Conservation (phyloP, 768 basidiomycete species). For the Gymnopilus dilepis region DNA sequence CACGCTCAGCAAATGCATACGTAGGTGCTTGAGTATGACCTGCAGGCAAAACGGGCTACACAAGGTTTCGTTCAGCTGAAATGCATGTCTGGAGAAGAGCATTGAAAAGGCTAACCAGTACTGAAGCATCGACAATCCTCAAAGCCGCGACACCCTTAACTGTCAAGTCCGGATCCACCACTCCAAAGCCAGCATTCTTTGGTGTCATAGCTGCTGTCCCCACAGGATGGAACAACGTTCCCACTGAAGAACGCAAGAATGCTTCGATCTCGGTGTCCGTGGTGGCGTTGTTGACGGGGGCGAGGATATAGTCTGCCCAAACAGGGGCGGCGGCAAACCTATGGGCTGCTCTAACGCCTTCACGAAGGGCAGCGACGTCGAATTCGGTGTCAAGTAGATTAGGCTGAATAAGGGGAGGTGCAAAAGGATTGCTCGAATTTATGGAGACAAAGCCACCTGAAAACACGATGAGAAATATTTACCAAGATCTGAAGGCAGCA, state of each 20-base stretch:
- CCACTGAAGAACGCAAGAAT: constrained; percentile 23
- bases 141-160: constrained; percentile 38
- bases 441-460: constrained; percentile 39
- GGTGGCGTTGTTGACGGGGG: constrained; percentile 23
- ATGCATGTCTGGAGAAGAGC: too few relatives aligned
- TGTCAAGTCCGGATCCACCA: constrained; percentile 38
- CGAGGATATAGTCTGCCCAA: constrained; percentile 32
- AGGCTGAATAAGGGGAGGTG: constrained; percentile 51
- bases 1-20: constrained; percentile 38
- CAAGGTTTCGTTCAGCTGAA: neutral
- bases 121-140: constrained; percentile 43
- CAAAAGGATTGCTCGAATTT: constrained; percentile 47
- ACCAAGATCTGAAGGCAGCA: neutral
- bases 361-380: constrained; percentile 33
- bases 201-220: constrained; percentile 36
- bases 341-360: constrained; percentile 26
- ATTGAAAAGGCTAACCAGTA: constrained; percentile 33
- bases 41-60: constrained; percentile 31
- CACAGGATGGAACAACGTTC: constrained; percentile 34
- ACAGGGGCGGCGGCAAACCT: constrained; percentile 31
- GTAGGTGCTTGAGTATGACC: constrained; percentile 37
- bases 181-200: constrained; percentile 28
- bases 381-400: constrained; percentile 42
- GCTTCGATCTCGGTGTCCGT: constrained; percentile 32
- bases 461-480: neutral